Base-by-base conservation (phyloP, 306 rosid species). In the Hippophae tibetana region DNA sequence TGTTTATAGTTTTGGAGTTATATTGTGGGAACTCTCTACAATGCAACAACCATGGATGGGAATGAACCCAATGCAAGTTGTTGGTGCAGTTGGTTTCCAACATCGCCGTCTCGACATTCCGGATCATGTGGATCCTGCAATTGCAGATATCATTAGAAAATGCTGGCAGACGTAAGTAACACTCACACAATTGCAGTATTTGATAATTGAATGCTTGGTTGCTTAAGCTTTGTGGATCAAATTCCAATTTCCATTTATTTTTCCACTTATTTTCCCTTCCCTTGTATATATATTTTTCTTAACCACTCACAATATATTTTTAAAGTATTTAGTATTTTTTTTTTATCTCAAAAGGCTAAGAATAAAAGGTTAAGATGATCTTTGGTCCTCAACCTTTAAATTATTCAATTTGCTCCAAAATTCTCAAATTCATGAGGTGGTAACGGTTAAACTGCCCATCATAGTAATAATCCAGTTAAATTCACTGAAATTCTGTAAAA, bases 11-110 rank as follows among this genome's bases (percentile, higher is more conserved):
- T 93, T 62, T 25, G 99, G 99, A 54, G 99, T 93, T 58, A 93
- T 93, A 77, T 71, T 93, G 43, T 93, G 99, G 99, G 99, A 93
- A 75, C 97, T 93, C 38, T 82, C 56, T 44, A 93, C 99, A 6
- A 43, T 93, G 89, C 85, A 71, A 73, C 99, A 93, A 71, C 99
- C 99, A 0, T 93, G 99, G 99, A 90, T 94, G 23, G 99, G 99
- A 75, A 86, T 93, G 99, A 93, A 93, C 69, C 94, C 99, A 2
- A 93, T 93, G 99, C 99, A 93, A 82, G 99, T 93, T 66, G 99
- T 93, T 56, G 99, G 99, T 47, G 99, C 99, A 0, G 99, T 93
- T 25, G 99, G 99, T 69, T 93, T 93, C 78, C 99, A 93, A 78
- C 99, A 93, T 78, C 99, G 97, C 40, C 97, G 99, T 48, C 99